Evolutionary conservation across 495 filamentous ascomycete species (phyloP).

Genomic region (Annulohypoxylon stygium): DNA sequence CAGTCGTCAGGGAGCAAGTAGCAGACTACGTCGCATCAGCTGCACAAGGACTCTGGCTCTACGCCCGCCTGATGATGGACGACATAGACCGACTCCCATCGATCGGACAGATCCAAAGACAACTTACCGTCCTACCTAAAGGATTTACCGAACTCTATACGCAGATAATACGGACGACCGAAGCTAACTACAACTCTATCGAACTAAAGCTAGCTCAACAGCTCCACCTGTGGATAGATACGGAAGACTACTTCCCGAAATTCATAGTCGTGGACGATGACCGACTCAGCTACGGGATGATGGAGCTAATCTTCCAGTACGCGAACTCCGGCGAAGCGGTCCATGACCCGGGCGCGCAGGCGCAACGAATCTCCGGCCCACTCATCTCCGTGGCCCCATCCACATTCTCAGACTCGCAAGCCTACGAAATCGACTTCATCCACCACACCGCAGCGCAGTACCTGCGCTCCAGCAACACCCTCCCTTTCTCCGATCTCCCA

Average conservation of each 20-base stretch:
- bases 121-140: slow-evolving; percentile 40
- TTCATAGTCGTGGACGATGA: slow-evolving; percentile 17
- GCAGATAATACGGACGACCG: slow-evolving; percentile 43
- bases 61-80: slow-evolving; percentile 51
- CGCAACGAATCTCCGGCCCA: slow-evolving; percentile 28
- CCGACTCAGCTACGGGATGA: slow-evolving; percentile 32
- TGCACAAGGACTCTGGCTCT: slow-evolving; percentile 50
- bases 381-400: slow-evolving; percentile 19
- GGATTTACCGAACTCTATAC: slow-evolving; percentile 49
- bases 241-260: slow-evolving; percentile 38
- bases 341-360: slow-evolving; percentile 38
- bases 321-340: slow-evolving; percentile 44
- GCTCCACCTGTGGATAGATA: slow-evolving; percentile 48
- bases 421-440: slow-evolving; percentile 41
- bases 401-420: slow-evolving; percentile 4
- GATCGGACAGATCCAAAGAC: slow-evolving; percentile 38
- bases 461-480: slow-evolving; percentile 26
- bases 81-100: slow-evolving; percentile 49
- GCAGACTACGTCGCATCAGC: slow-evolving; percentile 22
- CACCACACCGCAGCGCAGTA: slow-evolving; percentile 50
- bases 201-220: slow-evolving; percentile 47
- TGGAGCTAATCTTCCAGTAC: slow-evolving; percentile 43
- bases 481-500: slow-evolving; percentile 30
- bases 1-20: slow-evolving; percentile 16
- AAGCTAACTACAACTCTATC: slow-evolving; percentile 38